Evolutionary conservation across 176 grass and related monocot genomes (phyloP), one percentile per base, ranked within the genome.

Genomic region (Ampelocalamus luodianensis): DNA sequence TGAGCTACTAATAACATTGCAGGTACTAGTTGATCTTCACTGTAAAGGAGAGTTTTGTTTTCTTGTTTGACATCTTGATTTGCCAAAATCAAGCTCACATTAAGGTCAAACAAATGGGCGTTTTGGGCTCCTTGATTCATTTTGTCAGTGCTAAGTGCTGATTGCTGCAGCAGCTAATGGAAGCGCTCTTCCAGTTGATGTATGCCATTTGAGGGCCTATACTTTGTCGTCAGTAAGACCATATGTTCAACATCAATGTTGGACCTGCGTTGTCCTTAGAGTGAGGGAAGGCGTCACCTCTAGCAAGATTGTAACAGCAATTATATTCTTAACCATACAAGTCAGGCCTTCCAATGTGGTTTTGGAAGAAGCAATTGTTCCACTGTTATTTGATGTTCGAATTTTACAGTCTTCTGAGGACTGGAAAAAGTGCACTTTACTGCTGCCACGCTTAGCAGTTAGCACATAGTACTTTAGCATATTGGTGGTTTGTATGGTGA

Each of bases 1-100:
- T 84, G 32, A 83, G 42, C 62, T 83, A 68, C 53, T 79, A 79
- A 83, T 87, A 85, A 84, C 63, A 83, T 90, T 90, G 85, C 89
- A 90, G 89, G 89, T 90, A 83, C 85, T 83, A 83, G 34, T 79
- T 90, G 74, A 83, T 79, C 49, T 38, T 83, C 29, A 60, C 44
- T 74, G 71, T 83, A 87, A 83, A 44, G 76, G 75, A 68, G 51
- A 79, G 37, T 83, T 90, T 79, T 68, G 13, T 79, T 90, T 90
- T 79, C 89, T 90, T 90, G 78, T 81, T 90, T 90, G 88, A 82
- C 71, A 69, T 64, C 74, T 79, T 90, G 89, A 87, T 90, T 73
- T 74, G n/a, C 50, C 32, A 66, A 90, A 90, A 87, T 87, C 85
- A 90, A 79, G 85, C 16, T 80, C 46, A 40, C 26, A 80, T 73